These are phyloP conservation scores for Pestalotiopsis sp. DNA, from an alignment of 2,329 filamentous ascomycete genomes.

Conservation along the genomic window DNA sequence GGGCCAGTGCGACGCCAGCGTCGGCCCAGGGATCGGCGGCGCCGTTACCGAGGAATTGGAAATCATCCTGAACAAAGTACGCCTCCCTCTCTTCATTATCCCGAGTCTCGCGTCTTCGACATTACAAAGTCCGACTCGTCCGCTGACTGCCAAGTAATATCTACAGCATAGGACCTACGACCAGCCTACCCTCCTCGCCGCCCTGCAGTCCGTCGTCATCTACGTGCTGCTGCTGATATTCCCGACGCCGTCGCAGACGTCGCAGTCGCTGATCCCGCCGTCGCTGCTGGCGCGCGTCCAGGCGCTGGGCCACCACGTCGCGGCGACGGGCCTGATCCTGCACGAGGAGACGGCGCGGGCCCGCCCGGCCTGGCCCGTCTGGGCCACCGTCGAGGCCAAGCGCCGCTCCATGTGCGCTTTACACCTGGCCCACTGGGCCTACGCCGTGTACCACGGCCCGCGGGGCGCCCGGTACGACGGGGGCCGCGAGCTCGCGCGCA, in stretches of 20 bases:
- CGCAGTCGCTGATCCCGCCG: slow-evolving; percentile 21
- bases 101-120: background rate
- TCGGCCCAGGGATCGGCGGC: slow-evolving; percentile 30
- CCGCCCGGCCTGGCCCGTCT: slow-evolving; percentile 35
- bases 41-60: slow-evolving; percentile 34
- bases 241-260: slow-evolving; percentile 26
- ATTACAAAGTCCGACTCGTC: background rate
- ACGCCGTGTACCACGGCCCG: slow-evolving; percentile 33
- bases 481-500: slow-evolving; percentile 33
- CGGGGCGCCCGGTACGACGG: slow-evolving; percentile 34
- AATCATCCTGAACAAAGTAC: slow-evolving; percentile 30
- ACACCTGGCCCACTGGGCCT: slow-evolving; percentile 40
- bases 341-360: slow-evolving; percentile 32
- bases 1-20: slow-evolving; percentile 26
- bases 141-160: background rate
- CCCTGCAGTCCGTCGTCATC: slow-evolving; percentile 37
- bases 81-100: slow-evolving; percentile 1
- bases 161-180: slow-evolving; percentile 33
- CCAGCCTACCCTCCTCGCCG: slow-evolving; percentile 32
- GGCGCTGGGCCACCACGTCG: slow-evolving; percentile 30
- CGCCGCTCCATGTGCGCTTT: slow-evolving; percentile 41
- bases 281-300: slow-evolving; percentile 32
- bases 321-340: slow-evolving; percentile 33
- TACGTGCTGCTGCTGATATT: slow-evolving; percentile 40
- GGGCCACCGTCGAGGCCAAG: slow-evolving; percentile 56